phyloP scores from a whole-genome alignment of 345 rosid genomes.

The Cochlearia excelsa region DNA sequence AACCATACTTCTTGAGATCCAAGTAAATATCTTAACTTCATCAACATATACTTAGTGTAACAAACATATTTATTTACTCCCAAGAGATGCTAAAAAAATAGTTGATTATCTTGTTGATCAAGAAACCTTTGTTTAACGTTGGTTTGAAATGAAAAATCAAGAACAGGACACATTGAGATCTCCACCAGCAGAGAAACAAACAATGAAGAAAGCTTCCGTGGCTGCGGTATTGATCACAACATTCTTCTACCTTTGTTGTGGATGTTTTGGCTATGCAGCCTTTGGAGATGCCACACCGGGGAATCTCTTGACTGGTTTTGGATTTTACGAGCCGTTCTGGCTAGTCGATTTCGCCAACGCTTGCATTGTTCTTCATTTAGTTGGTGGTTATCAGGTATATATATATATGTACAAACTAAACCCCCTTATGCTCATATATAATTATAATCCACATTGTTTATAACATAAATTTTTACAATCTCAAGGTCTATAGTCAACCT shows the following conservation, averaged over 20 bases:
- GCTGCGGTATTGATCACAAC: conserved; percentile 51
- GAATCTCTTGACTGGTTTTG: conserved; percentile 72
- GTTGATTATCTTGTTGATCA: neutral
- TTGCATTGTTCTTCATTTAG: conserved; percentile 70
- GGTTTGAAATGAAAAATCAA: conserved; percentile 4
- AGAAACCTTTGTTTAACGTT: neutral
- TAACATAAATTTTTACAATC: too few species aligned
- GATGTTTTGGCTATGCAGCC: conserved; percentile 83
- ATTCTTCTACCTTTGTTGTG: conserved; percentile 63
- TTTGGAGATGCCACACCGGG: conserved; percentile 73
- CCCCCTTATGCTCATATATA: too few species aligned
- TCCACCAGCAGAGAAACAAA: conserved; percentile 69
- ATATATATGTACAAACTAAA: too few species aligned
- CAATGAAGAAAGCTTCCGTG: conserved; percentile 73
- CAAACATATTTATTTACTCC: too few species aligned
- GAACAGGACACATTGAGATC: conserved; percentile 69
- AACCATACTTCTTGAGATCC: conserved; percentile 64
- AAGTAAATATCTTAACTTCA: conserved; percentile 38
- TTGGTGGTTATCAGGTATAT: conserved; percentile 64
- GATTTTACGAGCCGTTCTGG: conserved; percentile 85
- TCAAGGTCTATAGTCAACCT: conserved; percentile 62
- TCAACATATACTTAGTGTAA: neutral
- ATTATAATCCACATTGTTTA: too few species aligned
- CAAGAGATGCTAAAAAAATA: neutral
- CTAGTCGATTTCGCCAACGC: conserved; percentile 63